Evolutionary conservation across 148 eudicot species (phyloP), one percentile per base, ranked within the genome.

Genomic region (Euryodendron excelsum): DNA sequence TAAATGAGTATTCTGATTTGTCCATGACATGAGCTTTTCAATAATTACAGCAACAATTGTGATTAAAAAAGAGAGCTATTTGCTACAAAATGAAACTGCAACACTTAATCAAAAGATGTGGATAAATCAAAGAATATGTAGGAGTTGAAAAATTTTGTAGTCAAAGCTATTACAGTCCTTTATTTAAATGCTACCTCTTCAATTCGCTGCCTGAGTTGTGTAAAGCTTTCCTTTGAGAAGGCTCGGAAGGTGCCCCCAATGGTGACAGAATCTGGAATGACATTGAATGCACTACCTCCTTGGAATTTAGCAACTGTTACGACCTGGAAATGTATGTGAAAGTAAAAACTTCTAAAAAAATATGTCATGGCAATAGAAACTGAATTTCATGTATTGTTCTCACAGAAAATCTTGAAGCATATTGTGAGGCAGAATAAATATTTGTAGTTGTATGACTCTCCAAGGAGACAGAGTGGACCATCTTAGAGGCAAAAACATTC

Each of bases 231-330:
- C 76, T 77, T 87, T 47, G 86, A 80, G 81, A 94, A 84, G 56
- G 97, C 95, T 41, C 97, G 84, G 81, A 90, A 92, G 25, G 97
- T 92, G 74, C 98, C 98, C 66, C 95, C 98, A 80, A 94, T 94
- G 53, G 92, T 91, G 34, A 92, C 97, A 45, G 90, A 90, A 86
- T 94, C 98, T 3, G 98, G 98, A 72, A 94, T 94, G 23, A 94
- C 97, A 78, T 94, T 94, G 84, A 94, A 94, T 73, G 98, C 98
- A 62, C 87, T 90, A 12, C 98, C 97, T 59, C 98, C 98, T 86
- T 90, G 92, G 82, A 94, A 92, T 64, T 86, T 91, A 70, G 89
- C 96, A 21, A 94, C 93, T 30, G 98, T 94, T 31, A 94, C 92
- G 56, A 94, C 97, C 98, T 94, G 84, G 78, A 83, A 37, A 72